These are phyloP conservation scores for Blastocystis sp. DNA, from an alignment of 352 stramenopile genomes.

Conservation along the genomic window DNA sequence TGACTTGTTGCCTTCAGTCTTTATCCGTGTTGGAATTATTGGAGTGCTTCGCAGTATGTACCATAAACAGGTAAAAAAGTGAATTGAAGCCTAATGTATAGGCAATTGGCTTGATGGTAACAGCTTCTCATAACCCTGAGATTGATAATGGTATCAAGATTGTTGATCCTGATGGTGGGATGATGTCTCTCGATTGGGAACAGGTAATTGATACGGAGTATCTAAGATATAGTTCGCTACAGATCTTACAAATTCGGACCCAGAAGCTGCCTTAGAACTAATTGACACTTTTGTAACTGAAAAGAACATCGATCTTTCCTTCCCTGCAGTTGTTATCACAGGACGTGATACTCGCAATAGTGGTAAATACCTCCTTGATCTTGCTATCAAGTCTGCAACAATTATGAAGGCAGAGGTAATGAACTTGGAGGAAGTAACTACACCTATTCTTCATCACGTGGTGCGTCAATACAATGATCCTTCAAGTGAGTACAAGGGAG, in stretches of 20 bases:
- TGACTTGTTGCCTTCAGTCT: constrained; percentile 36
- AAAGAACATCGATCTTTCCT: constrained; percentile 56
- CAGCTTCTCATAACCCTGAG: constrained; percentile 82
- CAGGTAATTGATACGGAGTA: constrained; percentile 64
- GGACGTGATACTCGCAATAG: constrained; percentile 79
- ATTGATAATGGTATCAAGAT: constrained; percentile 87
- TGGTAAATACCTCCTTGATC: constrained; percentile 67
- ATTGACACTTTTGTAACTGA: constrained; percentile 79
- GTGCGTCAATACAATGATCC: constrained; percentile 79
- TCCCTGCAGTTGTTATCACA: constrained; percentile 67
- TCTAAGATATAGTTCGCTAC: constrained; percentile 69
- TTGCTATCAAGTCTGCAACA: constrained; percentile 78
- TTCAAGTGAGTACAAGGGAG: constrained; percentile 68
- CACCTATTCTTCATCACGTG: constrained; percentile 90
- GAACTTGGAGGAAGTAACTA: constrained; percentile 90
- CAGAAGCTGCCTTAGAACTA: constrained; percentile 74
- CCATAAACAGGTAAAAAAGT: constrained; percentile 20
- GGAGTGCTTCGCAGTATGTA: constrained; percentile 48
- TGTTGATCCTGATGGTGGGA: constrained; percentile 82
- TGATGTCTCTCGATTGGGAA: constrained; percentile 82
- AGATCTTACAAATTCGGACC: constrained; percentile 74
- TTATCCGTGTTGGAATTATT: constrained; percentile 52
- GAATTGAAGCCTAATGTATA: background rate
- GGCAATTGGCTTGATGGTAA: constrained; percentile 82
- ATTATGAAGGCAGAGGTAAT: constrained; percentile 80